Evolutionary conservation across 257 asterid genomes (phyloP), one percentile per base, ranked within the genome.

Genomic region (Mitragyna speciosa): DNA sequence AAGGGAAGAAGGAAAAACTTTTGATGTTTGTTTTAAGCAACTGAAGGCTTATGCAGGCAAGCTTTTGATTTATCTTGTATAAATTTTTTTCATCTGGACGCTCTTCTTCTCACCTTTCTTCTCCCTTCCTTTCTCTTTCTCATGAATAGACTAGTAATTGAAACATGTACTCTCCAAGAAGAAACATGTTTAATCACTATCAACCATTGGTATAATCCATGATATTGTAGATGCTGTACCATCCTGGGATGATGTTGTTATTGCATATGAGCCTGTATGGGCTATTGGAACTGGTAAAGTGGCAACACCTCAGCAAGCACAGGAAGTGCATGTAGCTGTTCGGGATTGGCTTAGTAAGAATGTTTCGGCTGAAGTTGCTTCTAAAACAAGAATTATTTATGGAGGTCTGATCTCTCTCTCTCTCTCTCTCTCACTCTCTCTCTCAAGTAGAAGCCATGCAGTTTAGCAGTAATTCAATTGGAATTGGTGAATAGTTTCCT

Each of bases 261-360:
- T 96, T 80, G 99, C 99, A 52, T 94, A 94, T 78, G 99, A 96
- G 85, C 99, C 99, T 30, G 99, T 94, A 39, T 96, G 99, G 98
- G 99, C 99, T n/a, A 96, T 94, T 79, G 99, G 99, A 86, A 94
- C 99, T 43, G 99, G 98, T 81, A 96, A 96, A 89, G 98, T 94
- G 83, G 98, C 99, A 74, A n/a, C 99, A 77, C 98, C 98, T 6
- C 94, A 92, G 90, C 99, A 96, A 90, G 99, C 99, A 76, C 99
- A 96, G 86, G 98, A 96, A 86, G 99, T 96, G 80, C 99, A 96
- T 72, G 89, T 83, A 72, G 98, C 98, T 77, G 89, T 92, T 81
- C 95, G 99, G n/a, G 96, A 92, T 87, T 96, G 99, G 97, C 94
- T 96, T 65, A 86, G 88, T 74, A 91, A 94, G 92, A 92, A 94